Evolutionary conservation across 441 rosid genomes (phyloP), one percentile per base, ranked within the genome.

Genomic region (Jatropha podagrica): DNA sequence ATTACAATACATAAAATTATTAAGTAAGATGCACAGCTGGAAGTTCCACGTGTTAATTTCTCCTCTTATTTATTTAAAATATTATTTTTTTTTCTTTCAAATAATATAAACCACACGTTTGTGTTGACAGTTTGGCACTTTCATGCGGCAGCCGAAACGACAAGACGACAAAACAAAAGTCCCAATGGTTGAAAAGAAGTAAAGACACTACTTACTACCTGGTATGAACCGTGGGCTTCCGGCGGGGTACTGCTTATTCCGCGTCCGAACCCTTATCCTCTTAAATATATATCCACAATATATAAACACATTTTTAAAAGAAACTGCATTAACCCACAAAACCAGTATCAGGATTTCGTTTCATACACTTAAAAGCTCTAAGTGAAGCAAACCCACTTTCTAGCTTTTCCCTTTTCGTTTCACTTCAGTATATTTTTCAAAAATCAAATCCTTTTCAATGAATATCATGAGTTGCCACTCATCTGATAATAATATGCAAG

Each of bases 401-500:
- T 32, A 32, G 32, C 32, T 32, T 32, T 32, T 32, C 32, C 2
- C 32, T 32, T 32, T 32, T 32, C 32, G 2, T 32, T 32, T 32
- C 32, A 32, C 32, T 32, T 32, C 32, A 32, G 32, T 32, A 0
- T 32, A 32, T 32, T 32, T 32, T 32, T 32, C 32, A 32, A 32
- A 32, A 32, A 32, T 32, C 32, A 32, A 32, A 32, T 23, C 23
- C 32, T 15, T 51, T 11, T 13, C 55, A 51, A 9, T 63, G 80
- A 73, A 81, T 5, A 37, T 32, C 32, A 56, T 32, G 14, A 63
- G 56, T 9, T 52, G 67, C 15, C 74, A 77, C 1, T 13, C 68
- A 12, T 79, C 81, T 0, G 81, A 76, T 26, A 77, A 32, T 2
- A 7, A 12, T 27, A 26, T 9, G 38, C 75, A 48, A 40, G 84